A percentile compares a stretch with the other conserved stretches of the same genome.
phyloP scores from a whole-genome alignment of 352 stramenopile genomes.

The Phytophthora idaei region DNA sequence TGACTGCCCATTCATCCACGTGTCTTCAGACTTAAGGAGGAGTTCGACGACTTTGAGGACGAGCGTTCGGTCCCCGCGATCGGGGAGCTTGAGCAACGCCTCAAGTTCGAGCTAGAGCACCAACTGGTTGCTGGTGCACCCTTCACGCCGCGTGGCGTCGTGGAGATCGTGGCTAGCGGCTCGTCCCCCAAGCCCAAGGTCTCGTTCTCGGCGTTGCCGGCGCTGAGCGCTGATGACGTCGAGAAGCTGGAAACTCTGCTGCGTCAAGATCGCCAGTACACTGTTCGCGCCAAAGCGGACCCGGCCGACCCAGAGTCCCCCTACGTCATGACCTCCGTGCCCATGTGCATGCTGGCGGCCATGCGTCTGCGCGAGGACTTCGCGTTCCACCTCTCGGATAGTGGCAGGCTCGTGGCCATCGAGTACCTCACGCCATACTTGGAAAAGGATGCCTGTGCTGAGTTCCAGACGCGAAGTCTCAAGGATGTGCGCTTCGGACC shows the following conservation, averaged over 20 bases:
- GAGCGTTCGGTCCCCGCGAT: constrained; percentile 30
- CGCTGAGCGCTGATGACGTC: constrained; percentile 52
- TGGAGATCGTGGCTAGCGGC: constrained; percentile 65
- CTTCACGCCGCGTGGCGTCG: constrained; percentile 60
- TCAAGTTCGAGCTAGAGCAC: constrained; percentile 76
- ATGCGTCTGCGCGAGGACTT: constrained; percentile 82
- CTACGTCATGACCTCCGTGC: constrained; percentile 79
- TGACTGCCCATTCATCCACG: constrained; percentile 3
- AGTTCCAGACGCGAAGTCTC: constrained; percentile 65
- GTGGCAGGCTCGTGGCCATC: constrained; percentile 77
- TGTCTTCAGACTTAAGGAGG: constrained; percentile 57
- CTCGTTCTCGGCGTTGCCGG: constrained; percentile 55
- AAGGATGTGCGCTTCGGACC: constrained; percentile 64
- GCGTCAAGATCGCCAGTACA: constrained; percentile 63
- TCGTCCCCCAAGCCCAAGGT: constrained; percentile 66
- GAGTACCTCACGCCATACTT: constrained; percentile 81
- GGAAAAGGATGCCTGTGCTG: constrained; percentile 38
- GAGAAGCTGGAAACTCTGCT: constrained; percentile 54
- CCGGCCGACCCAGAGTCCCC: constrained; percentile 58
- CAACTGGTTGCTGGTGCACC: constrained; percentile 34
- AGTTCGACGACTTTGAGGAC: constrained; percentile 75
- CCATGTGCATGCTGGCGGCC: constrained; percentile 79
- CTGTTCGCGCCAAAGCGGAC: constrained; percentile 68
- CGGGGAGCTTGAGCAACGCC: constrained; percentile 44
- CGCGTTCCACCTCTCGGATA: constrained; percentile 81